Evolutionary conservation across 75 land plant species (phyloP).

Genomic region (Ceratopteris richardii): DNA sequence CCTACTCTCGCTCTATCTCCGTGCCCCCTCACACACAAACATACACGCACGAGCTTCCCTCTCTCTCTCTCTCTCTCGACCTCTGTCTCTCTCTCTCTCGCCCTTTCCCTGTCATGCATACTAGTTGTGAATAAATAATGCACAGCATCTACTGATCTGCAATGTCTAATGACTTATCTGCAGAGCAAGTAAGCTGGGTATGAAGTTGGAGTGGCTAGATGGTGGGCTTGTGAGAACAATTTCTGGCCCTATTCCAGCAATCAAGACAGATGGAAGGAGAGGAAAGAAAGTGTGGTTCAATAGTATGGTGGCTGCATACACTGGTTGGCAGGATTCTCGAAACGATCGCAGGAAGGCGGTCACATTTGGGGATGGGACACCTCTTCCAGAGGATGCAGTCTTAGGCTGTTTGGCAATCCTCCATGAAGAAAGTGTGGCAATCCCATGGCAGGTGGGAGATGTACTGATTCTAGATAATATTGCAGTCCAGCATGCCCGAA

Average conservation of each 20-base stretch:
- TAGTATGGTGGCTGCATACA: conserved; percentile 97
- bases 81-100: too few species aligned
- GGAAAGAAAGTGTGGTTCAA: conserved; percentile 91
- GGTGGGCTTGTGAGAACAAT: conserved; percentile 72
- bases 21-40: neutral
- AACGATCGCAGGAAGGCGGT: conserved; percentile 92
- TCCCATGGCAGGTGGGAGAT: conserved; percentile 78
- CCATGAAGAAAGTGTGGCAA: conserved; percentile 68
- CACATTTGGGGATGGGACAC: conserved; percentile 78
- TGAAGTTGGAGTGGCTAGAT: conserved; percentile 78
- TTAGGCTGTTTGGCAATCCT: conserved; percentile 65
- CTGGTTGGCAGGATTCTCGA: conserved; percentile 91
- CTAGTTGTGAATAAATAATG: too few species aligned
- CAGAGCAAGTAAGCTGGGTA: conserved; percentile 80
- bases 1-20: neutral
- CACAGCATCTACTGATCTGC: too few species aligned
- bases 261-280: conserved; percentile 58
- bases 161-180: neutral
- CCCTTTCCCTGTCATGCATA: too few species aligned
- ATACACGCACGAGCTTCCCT: neutral
- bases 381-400: conserved; percentile 70
- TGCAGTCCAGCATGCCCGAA: conserved; percentile 79
- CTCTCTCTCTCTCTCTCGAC: too few species aligned
- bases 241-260: conserved; percentile 91
- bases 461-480: conserved; percentile 72